Evolutionary conservation across 495 filamentous ascomycete genomes (phyloP).

Genomic region (Saxophila tyrrhenica): DNA sequence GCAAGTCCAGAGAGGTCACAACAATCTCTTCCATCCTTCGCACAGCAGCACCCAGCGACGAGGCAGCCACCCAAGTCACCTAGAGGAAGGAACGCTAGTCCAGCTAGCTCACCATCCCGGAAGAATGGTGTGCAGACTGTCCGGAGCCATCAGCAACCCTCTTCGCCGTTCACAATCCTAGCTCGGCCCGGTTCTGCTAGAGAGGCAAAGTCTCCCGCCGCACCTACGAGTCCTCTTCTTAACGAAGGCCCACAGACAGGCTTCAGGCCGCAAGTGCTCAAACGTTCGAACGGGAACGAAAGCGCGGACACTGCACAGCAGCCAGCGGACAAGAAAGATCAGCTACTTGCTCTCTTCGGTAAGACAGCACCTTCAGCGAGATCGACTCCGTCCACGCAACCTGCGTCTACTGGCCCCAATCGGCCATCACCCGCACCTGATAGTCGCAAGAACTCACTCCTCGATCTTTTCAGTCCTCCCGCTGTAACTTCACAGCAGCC

Average conservation of each 20-base stretch:
- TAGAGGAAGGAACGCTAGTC: background rate
- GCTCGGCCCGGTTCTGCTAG: constrained; percentile 33
- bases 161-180: constrained; percentile 35
- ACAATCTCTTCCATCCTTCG: background rate
- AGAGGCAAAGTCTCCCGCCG: constrained; percentile 22
- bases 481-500: constrained; percentile 1
- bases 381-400: background rate
- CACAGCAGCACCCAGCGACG: background rate
- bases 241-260: constrained; percentile 5
- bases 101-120: background rate
- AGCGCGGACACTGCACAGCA: constrained; percentile 10
- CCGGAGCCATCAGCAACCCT: background rate
- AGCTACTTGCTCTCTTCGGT: constrained; percentile 16
- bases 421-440: background rate
- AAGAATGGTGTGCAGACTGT: background rate
- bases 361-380: background rate
- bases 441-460: background rate
- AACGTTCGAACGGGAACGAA: constrained; percentile 8
- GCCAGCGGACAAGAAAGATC: constrained; percentile 16
- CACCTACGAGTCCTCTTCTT: constrained; percentile 5
- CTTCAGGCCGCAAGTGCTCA: constrained; percentile 11
- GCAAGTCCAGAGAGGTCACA: background rate
- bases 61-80: background rate
- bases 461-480: constrained; percentile 2
- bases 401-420: background rate